Conservation (phyloP, 1,284 basidiomycete species). For the Mycosarcoma mackinlayi region DNA sequence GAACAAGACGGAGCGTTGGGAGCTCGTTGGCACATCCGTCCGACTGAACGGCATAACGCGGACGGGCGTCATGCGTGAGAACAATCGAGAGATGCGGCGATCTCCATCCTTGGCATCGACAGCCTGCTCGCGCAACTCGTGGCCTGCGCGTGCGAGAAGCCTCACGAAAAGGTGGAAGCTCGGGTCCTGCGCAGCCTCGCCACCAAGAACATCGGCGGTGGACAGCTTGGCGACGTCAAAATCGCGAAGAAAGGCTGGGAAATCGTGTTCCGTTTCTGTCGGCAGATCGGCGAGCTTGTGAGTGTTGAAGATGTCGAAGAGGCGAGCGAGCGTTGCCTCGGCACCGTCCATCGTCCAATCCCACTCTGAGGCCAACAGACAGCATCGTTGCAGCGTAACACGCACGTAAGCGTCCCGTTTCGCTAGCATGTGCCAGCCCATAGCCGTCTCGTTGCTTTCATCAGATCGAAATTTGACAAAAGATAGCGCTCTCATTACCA, state of each 20-base stretch:
- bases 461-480: constrained; percentile 73
- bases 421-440: constrained; percentile 71
- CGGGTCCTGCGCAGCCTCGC: constrained; percentile 74
- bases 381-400: constrained; percentile 79
- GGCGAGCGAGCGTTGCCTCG: constrained; percentile 75
- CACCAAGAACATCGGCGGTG: constrained; percentile 7
- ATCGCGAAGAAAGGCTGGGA: constrained; percentile 80
- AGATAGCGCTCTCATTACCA: constrained; percentile 65
- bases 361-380: constrained; percentile 79
- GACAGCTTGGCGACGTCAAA: constrained; percentile 62
- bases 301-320: constrained; percentile 82
- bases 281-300: constrained; percentile 83
- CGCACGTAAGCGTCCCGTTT: constrained; percentile 82
- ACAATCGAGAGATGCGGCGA: constrained; percentile 76
- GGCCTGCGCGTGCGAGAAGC: constrained; percentile 75
- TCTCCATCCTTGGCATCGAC: constrained; percentile 32
- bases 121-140: constrained; percentile 49
- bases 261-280: constrained; percentile 77
- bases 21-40: constrained; percentile 69
- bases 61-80: constrained; percentile 83
- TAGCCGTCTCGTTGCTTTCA: constrained; percentile 71
- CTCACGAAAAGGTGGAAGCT: constrained; percentile 85
- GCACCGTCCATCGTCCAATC: constrained; percentile 75
- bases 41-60: constrained; percentile 72
- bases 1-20: constrained; percentile 82